These are phyloP conservation scores for Suhomyces panamericanus DNA, from an alignment of 1,139 yeast genomes.

Conservation along the genomic window DNA sequence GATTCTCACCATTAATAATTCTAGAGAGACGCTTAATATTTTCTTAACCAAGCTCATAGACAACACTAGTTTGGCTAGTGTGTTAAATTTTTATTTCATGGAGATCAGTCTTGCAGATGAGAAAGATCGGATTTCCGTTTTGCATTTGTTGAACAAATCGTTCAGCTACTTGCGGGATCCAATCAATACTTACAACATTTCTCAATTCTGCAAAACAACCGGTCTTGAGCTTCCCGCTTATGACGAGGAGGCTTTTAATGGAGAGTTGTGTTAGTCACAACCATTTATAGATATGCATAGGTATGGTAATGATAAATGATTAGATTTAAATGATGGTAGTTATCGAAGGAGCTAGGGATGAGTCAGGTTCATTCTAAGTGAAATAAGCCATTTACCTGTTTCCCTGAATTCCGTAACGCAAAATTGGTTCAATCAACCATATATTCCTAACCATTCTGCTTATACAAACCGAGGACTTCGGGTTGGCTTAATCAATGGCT, in stretches of 20 bases:
- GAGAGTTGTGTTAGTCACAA: conserved; percentile 5
- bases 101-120: conserved; percentile 24
- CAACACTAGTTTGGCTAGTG: conserved; percentile 17
- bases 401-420: no score
- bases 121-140: conserved; percentile 20
- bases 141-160: conserved; percentile 20
- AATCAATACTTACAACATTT: conserved; percentile 19
- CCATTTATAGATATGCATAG: conserved; percentile 4
- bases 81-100: conserved; percentile 32
- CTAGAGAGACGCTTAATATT: conserved; percentile 28
- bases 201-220: conserved; percentile 11
- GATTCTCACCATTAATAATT: conserved; percentile 28
- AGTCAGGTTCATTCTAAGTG: no score
- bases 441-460: no score
- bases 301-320: conserved; percentile 6
- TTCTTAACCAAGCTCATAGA: conserved; percentile 31
- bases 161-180: conserved; percentile 21
- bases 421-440: no score
- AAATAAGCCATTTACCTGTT: no score
- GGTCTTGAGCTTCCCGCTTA: conserved; percentile 7
- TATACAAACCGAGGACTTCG: no score
- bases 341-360: no score
- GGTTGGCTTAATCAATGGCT: no score
- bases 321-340: not conserved
- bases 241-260: conserved; percentile 3